Percentiles rank a stretch among this genome's conserved stretches.
phyloP scores from a whole-genome alignment of 768 basidiomycete genomes.

The Flagelloscypha sp. region DNA sequence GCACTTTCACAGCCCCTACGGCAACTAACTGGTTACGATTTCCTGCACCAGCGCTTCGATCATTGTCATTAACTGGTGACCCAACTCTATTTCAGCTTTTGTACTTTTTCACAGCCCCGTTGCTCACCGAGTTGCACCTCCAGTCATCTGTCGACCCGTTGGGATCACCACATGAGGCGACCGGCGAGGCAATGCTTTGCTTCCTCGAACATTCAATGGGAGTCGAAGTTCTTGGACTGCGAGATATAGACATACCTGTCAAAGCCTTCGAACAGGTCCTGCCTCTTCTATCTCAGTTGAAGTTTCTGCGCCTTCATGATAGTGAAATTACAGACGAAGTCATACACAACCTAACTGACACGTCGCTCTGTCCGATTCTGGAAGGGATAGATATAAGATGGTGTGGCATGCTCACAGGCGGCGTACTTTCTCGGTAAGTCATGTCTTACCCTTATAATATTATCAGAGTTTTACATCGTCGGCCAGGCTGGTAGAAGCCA shows the following conservation, averaged over 20 bases:
- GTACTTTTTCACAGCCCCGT: constrained; percentile 22
- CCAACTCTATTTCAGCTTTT: constrained; percentile 23
- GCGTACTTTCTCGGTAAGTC: too few species aligned
- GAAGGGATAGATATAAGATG: constrained; percentile 46
- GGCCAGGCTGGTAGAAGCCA: constrained; percentile 39
- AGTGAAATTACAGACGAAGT: constrained; percentile 46
- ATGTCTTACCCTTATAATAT: too few species aligned
- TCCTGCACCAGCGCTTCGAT: constrained; percentile 18
- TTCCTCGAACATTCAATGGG: constrained; percentile 23
- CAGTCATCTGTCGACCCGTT: constrained; percentile 28
- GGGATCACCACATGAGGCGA: constrained; percentile 23
- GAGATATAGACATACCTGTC: constrained; percentile 37
- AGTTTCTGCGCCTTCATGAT: constrained; percentile 47
- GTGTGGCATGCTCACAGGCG: constrained; percentile 48
- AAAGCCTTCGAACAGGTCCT: constrained; percentile 29
- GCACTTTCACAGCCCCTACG: constrained; percentile 17
- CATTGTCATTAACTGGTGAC: constrained; percentile 21
- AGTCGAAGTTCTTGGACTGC: constrained; percentile 37
- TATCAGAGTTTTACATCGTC: too few species aligned
- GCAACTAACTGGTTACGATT: constrained; percentile 7
- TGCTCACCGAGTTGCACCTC: constrained; percentile 30
- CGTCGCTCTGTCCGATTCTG: constrained; percentile 40
- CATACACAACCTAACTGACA: constrained; percentile 29
- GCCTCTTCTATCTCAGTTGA: constrained; percentile 28
- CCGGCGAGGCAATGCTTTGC: constrained; percentile 19